These are phyloP conservation scores for Phytopythium sindhum DNA, from an alignment of 352 stramenopile genomes.

Conservation along the genomic window DNA sequence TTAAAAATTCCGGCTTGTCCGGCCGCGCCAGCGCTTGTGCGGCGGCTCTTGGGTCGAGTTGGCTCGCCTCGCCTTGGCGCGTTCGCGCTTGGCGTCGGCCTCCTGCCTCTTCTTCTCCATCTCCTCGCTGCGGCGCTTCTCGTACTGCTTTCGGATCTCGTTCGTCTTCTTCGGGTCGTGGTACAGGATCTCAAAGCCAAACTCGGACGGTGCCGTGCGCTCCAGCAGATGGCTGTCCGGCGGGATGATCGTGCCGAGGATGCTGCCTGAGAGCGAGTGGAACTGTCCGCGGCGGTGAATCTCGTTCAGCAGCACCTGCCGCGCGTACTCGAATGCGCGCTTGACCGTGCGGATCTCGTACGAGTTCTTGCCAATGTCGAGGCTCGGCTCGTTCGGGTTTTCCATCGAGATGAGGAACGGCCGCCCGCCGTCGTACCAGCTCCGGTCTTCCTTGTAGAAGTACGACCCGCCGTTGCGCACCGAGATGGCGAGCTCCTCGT, in stretches of 20 bases:
- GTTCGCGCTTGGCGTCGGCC: slow-evolving; percentile 17
- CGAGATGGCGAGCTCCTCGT: slow-evolving; percentile 89
- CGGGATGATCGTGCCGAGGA: slow-evolving; percentile 73
- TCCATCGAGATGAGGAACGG: slow-evolving; percentile 91
- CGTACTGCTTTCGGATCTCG: slow-evolving; percentile 57
- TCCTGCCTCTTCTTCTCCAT: slow-evolving; percentile 42
- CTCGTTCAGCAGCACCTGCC: slow-evolving; percentile 68
- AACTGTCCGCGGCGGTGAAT: slow-evolving; percentile 69
- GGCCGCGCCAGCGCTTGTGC: slow-evolving; percentile 63
- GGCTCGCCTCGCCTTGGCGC: slow-evolving; percentile 18
- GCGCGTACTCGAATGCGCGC: slow-evolving; percentile 88
- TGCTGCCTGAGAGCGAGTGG: slow-evolving; percentile 55
- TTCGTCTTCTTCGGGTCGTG: slow-evolving; percentile 71
- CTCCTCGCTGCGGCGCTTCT: slow-evolving; percentile 58
- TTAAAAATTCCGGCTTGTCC: slow-evolving; percentile 36
- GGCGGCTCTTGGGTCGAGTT: slow-evolving; percentile 32
- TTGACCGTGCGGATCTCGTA: slow-evolving; percentile 91
- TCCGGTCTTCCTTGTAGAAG: slow-evolving; percentile 88
- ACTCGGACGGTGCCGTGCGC: slow-evolving; percentile 41
- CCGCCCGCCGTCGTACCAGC: slow-evolving; percentile 65
- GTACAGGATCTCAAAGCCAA: slow-evolving; percentile 70
- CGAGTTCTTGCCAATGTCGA: slow-evolving; percentile 91
- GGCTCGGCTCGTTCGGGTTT: slow-evolving; percentile 91
- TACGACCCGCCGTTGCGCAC: slow-evolving; percentile 91
- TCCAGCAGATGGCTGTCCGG: slow-evolving; percentile 63